A percentile compares a stretch with the other conserved stretches of the same genome.
These are phyloP conservation scores for Cutaneotrichosporon mucoides DNA, from an alignment of 1,284 basidiomycete species.

Conservation along the genomic window DNA sequence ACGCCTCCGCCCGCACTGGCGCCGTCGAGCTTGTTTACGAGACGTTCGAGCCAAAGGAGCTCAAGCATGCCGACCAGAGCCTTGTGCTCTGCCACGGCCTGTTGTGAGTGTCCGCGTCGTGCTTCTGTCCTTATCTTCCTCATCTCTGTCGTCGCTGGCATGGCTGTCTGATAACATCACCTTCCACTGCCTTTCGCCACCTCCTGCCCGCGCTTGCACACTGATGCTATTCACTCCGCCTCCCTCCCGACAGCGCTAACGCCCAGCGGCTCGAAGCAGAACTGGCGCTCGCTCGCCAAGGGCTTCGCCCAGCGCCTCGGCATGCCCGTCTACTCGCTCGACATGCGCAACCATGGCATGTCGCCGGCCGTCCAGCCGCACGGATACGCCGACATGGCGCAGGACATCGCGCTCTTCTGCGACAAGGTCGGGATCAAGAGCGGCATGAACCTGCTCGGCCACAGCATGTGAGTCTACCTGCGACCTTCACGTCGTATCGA, in stretches of 20 bases:
- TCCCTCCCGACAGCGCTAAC: not conserved
- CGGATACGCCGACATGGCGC: slow-evolving; percentile 51
- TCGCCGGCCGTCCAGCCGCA: slow-evolving; percentile 54
- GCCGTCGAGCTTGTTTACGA: slow-evolving; percentile 43
- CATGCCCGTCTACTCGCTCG: slow-evolving; percentile 54
- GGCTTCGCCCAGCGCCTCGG: slow-evolving; percentile 51
- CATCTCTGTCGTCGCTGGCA: too few species aligned
- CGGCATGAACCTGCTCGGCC: slow-evolving; percentile 53
- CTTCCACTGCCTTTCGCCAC: too few species aligned
- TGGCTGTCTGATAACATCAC: too few species aligned
- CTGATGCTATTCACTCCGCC: too few species aligned
- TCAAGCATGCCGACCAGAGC: slow-evolving; percentile 32
- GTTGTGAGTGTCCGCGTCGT: slow-evolving; percentile 36
- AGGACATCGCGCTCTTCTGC: slow-evolving; percentile 52
- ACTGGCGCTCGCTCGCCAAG: slow-evolving; percentile 55
- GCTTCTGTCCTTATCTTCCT: too few species aligned
- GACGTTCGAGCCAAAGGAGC: slow-evolving; percentile 24
- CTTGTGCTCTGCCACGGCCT: slow-evolving; percentile 54
- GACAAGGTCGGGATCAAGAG: slow-evolving; percentile 39
- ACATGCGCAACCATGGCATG: slow-evolving; percentile 56
- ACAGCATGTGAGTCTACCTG: slow-evolving; percentile 52
- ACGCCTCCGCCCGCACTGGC: not conserved
- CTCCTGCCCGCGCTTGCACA: not conserved
- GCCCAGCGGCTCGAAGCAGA: slow-evolving; percentile 55
- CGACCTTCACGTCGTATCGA: too few species aligned